phyloP scores from a whole-genome alignment of 495 filamentous ascomycete species.

The Pyrenula aspistea region DNA sequence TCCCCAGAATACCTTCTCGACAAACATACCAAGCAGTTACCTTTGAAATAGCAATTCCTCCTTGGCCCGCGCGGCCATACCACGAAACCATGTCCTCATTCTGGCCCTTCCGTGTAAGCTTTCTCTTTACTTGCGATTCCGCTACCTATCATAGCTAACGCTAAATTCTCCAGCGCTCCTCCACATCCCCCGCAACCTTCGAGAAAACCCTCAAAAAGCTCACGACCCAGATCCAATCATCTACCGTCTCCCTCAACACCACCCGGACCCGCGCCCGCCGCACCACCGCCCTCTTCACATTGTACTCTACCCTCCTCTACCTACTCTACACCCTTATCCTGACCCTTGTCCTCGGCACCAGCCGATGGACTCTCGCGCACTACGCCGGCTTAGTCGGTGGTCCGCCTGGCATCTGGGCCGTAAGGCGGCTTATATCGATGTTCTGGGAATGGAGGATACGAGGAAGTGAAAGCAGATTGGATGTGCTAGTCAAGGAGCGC shows the following conservation, averaged over 20 bases:
- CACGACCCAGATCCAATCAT: constrained; percentile 64
- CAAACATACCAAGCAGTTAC: too few relatives aligned
- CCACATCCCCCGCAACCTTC: constrained; percentile 80
- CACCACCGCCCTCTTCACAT: constrained; percentile 73
- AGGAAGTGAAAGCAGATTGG: constrained; percentile 50
- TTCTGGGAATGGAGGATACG: constrained; percentile 76
- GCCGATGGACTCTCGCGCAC: constrained; percentile 61
- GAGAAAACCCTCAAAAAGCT: constrained; percentile 79
- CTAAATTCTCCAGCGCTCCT: constrained; percentile 46
- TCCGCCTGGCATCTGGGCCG: constrained; percentile 62
- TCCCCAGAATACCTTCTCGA: too few relatives aligned
- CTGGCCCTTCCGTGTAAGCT: not conserved
- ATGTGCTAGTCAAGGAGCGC: constrained; percentile 63
- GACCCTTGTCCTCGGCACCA: constrained; percentile 74
- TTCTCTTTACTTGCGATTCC: not conserved
- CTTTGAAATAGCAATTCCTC: too few relatives aligned
- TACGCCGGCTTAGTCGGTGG: constrained; percentile 66
- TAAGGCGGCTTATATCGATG: constrained; percentile 44
- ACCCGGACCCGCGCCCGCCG: constrained; percentile 61
- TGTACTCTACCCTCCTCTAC: constrained; percentile 84
- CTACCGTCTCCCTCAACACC: constrained; percentile 56
- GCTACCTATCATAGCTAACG: not conserved
- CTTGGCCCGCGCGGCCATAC: too few relatives aligned
- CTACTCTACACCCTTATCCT: constrained; percentile 73
- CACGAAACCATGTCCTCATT: not conserved